These are phyloP conservation scores for Picochlorum sp. DNA, from an alignment of 139 green algal genomes.

Conservation along the genomic window DNA sequence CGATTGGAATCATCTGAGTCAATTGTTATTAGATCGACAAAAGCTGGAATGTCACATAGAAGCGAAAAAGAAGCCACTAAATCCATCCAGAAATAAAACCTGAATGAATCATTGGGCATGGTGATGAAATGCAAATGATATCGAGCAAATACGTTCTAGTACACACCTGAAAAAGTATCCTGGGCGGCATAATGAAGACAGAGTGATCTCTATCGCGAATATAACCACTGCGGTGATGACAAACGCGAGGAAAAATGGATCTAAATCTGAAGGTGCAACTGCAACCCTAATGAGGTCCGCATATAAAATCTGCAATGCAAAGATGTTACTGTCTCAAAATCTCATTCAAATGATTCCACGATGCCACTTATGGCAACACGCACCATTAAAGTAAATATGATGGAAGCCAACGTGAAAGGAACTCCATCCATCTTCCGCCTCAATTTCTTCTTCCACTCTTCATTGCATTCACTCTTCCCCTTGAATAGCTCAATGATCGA, in stretches of 20 bases:
- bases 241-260: slow-evolving; percentile 16
- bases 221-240: slow-evolving; percentile 29
- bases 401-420: slow-evolving; percentile 8
- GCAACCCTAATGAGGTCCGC: slow-evolving; percentile 15
- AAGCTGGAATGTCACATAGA: slow-evolving; percentile 55
- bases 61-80: slow-evolving; percentile 61
- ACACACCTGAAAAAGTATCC: slow-evolving; percentile 51
- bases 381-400: slow-evolving; percentile 15
- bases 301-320: slow-evolving; percentile 22
- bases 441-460: slow-evolving; percentile 10
- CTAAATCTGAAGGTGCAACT: slow-evolving; percentile 3
- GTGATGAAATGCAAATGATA: too few species aligned
- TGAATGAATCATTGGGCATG: not conserved
- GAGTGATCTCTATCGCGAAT: slow-evolving; percentile 54
- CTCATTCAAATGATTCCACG: not conserved
- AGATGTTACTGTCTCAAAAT: not conserved
- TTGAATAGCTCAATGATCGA: not conserved
- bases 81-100: slow-evolving; percentile 92
- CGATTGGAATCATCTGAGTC: not conserved
- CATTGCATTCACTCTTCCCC: not conserved
- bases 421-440: slow-evolving; percentile 4
- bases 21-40: slow-evolving; percentile 23
- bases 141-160: too few species aligned
- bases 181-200: slow-evolving; percentile 21
- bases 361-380: not conserved